Evolutionary conservation across 2,329 filamentous ascomycete genomes (phyloP).

Genomic region (Fusarium buxicola): DNA sequence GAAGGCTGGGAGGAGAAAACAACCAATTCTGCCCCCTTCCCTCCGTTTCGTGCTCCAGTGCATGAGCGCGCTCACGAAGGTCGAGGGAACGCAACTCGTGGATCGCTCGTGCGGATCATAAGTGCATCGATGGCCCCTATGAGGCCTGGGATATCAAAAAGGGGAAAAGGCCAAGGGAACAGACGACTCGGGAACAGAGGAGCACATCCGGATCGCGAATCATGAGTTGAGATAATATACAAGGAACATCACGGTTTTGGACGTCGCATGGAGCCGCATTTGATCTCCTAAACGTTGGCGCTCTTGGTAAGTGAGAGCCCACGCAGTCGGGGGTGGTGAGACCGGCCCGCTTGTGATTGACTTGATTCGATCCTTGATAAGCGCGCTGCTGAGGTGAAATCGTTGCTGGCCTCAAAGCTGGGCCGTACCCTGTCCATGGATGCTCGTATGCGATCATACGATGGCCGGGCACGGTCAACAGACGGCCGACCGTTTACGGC

Average conservation of each 20-base stretch:
- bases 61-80: constrained; percentile 34
- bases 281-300: constrained; percentile 50
- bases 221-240: constrained; percentile 47
- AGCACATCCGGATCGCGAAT: constrained; percentile 22
- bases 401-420: constrained; percentile 87
- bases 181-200: constrained; percentile 41
- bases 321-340: constrained; percentile 54
- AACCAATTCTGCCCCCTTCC: constrained; percentile 38
- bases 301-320: constrained; percentile 58
- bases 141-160: constrained; percentile 53
- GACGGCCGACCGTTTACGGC: constrained; percentile 61
- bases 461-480: constrained; percentile 78
- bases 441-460: constrained; percentile 86
- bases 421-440: constrained; percentile 88
- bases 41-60: constrained; percentile 33
- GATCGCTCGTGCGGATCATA: constrained; percentile 65
- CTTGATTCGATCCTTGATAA: constrained; percentile 85
- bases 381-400: constrained; percentile 91
- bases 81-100: constrained; percentile 51
- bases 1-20: constrained; percentile 27
- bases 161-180: constrained; percentile 44
- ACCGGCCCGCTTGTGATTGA: constrained; percentile 58
- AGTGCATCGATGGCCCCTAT: constrained; percentile 49
- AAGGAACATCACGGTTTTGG: constrained; percentile 38
- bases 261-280: constrained; percentile 21